Evolutionary conservation across 2,329 filamentous ascomycete species (phyloP).

Genomic region (Colletotrichum agaves): DNA sequence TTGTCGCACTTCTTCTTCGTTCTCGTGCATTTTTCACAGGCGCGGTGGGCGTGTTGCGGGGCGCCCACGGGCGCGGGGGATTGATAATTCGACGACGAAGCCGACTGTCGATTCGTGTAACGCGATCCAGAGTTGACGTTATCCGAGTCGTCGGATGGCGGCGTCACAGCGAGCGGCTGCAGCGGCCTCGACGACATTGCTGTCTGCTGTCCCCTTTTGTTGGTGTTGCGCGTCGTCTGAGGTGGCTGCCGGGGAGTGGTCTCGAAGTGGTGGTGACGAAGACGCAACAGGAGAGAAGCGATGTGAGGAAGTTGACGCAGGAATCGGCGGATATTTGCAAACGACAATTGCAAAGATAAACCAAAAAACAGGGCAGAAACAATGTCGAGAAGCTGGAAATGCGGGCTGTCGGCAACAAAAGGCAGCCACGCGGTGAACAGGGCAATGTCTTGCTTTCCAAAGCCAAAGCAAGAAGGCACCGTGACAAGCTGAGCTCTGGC

Average conservation of each 20-base stretch:
- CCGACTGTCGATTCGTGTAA: constrained; percentile 19
- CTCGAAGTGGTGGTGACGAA: background rate
- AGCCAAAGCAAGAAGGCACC: background rate
- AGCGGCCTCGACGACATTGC: constrained; percentile 30
- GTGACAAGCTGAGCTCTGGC: background rate
- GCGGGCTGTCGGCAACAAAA: background rate
- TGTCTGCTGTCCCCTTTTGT: background rate
- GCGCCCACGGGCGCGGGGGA: constrained; percentile 12
- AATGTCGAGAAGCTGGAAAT: background rate
- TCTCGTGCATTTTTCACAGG: constrained; percentile 51
- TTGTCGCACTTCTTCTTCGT: constrained; percentile 54
- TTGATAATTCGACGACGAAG: constrained; percentile 25
- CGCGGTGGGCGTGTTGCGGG: constrained; percentile 47
- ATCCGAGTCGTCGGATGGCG: constrained; percentile 35
- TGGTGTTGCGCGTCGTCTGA: background rate
- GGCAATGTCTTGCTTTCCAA: constrained; percentile 9
- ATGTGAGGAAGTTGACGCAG: background rate
- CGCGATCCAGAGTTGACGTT: constrained; percentile 28
- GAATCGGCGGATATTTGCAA: background rate
- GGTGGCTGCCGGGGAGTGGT: background rate
- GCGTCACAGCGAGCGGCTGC: constrained; percentile 32
- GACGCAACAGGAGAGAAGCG: background rate
- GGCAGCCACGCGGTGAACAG: background rate
- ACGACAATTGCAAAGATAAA: background rate
- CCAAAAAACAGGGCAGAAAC: background rate